Percentiles rank a stretch among this genome's conserved stretches.
Conservation (phyloP, 1,139 yeast species). For the Hyphopichia buzzinii region DNA sequence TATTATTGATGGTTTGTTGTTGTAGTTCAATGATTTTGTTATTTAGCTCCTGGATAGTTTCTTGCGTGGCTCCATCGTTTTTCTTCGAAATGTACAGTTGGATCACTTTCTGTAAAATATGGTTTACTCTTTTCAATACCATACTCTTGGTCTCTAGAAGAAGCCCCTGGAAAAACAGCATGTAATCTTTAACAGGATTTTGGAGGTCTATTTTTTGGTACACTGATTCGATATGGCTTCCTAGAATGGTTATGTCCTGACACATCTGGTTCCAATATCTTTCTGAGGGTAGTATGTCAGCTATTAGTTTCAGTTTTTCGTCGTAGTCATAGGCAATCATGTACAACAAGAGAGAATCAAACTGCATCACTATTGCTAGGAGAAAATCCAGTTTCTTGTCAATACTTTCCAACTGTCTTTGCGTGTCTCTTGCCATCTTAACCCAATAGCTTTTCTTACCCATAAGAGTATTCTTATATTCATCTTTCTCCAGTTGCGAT, state of each 20-base stretch:
- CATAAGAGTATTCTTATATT: constrained; percentile 14
- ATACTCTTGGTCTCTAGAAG: constrained; percentile 29
- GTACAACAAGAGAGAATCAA: constrained; percentile 32
- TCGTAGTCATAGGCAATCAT: constrained; percentile 35
- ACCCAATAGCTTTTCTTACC: constrained; percentile 29
- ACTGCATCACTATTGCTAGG: constrained; percentile 23
- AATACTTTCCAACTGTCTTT: constrained; percentile 19
- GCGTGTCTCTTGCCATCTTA: constrained; percentile 26
- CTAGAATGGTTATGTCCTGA: constrained; percentile 24
- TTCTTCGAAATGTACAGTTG: constrained; percentile 21
- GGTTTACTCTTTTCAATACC: constrained; percentile 28
- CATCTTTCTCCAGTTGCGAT: constrained; percentile 16
- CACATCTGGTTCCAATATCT: constrained; percentile 34
- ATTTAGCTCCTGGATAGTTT: constrained; percentile 13
- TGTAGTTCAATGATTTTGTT: constrained; percentile 30
- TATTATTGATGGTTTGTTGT: constrained; percentile 23
- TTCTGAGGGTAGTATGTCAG: constrained; percentile 29
- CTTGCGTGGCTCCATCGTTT: constrained; percentile 4
- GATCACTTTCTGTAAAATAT: constrained; percentile 24
- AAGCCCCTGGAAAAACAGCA: constrained; percentile 25
- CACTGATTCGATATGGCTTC: constrained; percentile 18
- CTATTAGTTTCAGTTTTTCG: constrained; percentile 27
- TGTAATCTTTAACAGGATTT: constrained; percentile 16
- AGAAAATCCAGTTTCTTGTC: constrained; percentile 18
- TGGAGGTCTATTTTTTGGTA: constrained; percentile 14